These are phyloP conservation scores for Ustilago vetiveriae DNA, from an alignment of 1,284 basidiomycete species.

Conservation along the genomic window DNA sequence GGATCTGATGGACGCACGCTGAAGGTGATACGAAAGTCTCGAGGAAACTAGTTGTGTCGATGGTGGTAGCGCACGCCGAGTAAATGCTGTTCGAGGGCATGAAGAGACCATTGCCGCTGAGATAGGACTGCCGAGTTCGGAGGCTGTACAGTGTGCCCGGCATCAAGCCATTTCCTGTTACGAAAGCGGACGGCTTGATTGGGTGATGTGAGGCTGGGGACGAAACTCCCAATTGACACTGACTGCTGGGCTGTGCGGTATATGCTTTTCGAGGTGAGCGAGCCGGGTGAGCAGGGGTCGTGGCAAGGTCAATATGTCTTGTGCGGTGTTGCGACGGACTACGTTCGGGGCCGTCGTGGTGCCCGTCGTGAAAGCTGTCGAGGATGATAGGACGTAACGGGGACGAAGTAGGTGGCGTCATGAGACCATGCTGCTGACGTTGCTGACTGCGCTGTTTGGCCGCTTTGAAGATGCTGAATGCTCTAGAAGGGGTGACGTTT, in stretches of 20 bases:
- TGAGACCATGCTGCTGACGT: constrained; percentile 31
- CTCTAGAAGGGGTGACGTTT: constrained; percentile 55
- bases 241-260: constrained; percentile 5
- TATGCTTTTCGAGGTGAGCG: background rate
- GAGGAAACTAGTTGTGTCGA: constrained; percentile 31
- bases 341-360: background rate
- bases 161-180: background rate
- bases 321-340: constrained; percentile 13
- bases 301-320: background rate
- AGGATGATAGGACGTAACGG: constrained; percentile 33
- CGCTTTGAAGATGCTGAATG: constrained; percentile 44
- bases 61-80: constrained; percentile 1
- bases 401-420: constrained; percentile 41
- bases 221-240: background rate
- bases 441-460: constrained; percentile 35
- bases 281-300: background rate
- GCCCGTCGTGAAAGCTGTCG: constrained; percentile 14
- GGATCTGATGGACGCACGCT: constrained; percentile 15
- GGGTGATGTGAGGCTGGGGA: background rate
- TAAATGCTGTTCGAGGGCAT: background rate
- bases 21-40: constrained; percentile 44
- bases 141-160: constrained; percentile 7
- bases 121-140: constrained; percentile 11
- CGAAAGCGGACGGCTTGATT: constrained; percentile 12
- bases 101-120: constrained; percentile 2